phyloP scores from a whole-genome alignment of 495 filamentous ascomycete species.

The Friedmanniomyces endolithicus region DNA sequence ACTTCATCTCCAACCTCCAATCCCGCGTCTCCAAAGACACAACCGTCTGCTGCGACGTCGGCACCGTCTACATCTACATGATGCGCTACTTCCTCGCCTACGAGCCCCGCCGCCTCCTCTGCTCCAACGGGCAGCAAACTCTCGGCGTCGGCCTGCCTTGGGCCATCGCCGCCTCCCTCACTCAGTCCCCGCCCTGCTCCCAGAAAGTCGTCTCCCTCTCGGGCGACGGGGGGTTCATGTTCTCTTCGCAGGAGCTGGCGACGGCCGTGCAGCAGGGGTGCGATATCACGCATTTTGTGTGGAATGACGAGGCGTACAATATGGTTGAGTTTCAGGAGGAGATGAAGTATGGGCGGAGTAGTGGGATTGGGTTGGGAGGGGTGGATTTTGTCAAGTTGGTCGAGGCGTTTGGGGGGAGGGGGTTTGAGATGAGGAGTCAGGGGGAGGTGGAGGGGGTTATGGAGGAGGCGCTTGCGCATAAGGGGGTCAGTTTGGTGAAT shows the following conservation, averaged over 20 bases:
- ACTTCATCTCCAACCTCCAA: conserved; percentile 30
- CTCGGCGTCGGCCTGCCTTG: conserved; percentile 33
- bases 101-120: conserved; percentile 28
- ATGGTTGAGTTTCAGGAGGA: conserved; percentile 36
- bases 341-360: conserved; percentile 30
- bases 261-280: conserved; percentile 32
- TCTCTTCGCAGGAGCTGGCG: conserved; percentile 24
- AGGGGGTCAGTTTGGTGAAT: conserved; percentile 32
- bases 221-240: conserved; percentile 34
- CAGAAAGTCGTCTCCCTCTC: conserved; percentile 27
- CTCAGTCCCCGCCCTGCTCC: conserved; percentile 25
- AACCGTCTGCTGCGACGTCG: conserved; percentile 28
- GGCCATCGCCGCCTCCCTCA: conserved; percentile 31
- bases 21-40: conserved; percentile 22
- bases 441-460: conserved; percentile 26
- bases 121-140: conserved; percentile 33
- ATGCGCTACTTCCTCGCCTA: conserved; percentile 32
- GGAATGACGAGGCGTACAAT: conserved; percentile 33
- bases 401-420: conserved; percentile 31
- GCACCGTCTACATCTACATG: conserved; percentile 34
- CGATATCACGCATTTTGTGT: conserved; percentile 34
- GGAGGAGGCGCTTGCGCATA: conserved; percentile 25
- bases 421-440: conserved; percentile 21
- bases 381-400: conserved; percentile 31
- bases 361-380: conserved; percentile 29